phyloP scores from a whole-genome alignment of 305 asterid genomes.

The Fraxinus nigra region DNA sequence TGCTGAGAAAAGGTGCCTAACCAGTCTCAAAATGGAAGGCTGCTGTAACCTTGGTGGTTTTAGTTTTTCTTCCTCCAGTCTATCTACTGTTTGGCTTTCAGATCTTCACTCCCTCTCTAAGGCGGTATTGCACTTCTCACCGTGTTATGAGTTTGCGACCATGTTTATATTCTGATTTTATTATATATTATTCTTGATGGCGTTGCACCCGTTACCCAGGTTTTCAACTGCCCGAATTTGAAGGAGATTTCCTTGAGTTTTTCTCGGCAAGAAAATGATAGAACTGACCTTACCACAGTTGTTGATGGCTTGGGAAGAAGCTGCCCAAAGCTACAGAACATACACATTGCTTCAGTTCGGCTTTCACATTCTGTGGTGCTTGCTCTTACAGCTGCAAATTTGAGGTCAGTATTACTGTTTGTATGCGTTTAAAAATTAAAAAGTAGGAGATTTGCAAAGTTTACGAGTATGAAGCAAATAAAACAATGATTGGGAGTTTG shows the following conservation, averaged over 20 bases:
- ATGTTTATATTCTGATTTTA: neutral
- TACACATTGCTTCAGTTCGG: constrained; percentile 73
- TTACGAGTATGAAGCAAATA: neutral
- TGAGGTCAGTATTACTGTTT: constrained; percentile 51
- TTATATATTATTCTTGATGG: neutral
- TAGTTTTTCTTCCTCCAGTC: constrained; percentile 58
- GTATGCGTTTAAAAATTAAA: neutral
- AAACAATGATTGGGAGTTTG: neutral
- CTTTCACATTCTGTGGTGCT: constrained; percentile 79
- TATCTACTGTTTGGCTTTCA: constrained; percentile 77
- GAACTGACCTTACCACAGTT: constrained; percentile 65
- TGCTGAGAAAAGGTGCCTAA: constrained; percentile 70
- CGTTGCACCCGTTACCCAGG: constrained; percentile 32
- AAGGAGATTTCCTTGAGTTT: constrained; percentile 79
- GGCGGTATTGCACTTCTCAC: constrained; percentile 45
- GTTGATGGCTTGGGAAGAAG: constrained; percentile 72
- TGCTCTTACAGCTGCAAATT: constrained; percentile 77
- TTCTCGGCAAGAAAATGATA: constrained; percentile 73
- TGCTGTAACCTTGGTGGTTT: constrained; percentile 79
- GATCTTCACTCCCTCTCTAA: constrained; percentile 80
- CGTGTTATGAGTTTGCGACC: neutral
- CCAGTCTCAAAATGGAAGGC: constrained; percentile 92
- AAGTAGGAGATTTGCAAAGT: neutral
- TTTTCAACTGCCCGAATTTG: constrained; percentile 78
- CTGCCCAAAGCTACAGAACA: constrained; percentile 77